Conservation (phyloP, 2,329 filamentous ascomycete genomes). For the Claviceps sorghi region DNA sequence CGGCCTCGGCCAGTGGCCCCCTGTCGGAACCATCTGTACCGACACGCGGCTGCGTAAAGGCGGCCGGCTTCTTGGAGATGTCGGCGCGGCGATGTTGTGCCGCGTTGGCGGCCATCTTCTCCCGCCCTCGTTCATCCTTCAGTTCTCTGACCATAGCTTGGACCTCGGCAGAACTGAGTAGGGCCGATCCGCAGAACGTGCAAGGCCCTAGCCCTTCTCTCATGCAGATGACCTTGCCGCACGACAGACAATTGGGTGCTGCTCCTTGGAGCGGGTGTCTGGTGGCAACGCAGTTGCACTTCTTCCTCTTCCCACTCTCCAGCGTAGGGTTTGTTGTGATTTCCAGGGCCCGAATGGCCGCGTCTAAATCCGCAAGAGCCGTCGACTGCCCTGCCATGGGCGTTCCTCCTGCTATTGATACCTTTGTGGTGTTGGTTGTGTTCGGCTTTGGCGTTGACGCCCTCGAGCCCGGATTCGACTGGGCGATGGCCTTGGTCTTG, state of each 20-base stretch:
- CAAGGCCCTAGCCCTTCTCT: conserved; percentile 90
- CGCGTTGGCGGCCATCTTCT: conserved; percentile 73
- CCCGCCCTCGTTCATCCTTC: conserved; percentile 70
- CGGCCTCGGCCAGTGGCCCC: conserved; percentile 36
- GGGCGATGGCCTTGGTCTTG: conserved; percentile 45
- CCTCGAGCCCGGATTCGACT: conserved; percentile 35
- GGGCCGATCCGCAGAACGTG: conserved; percentile 67
- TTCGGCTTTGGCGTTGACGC: conserved; percentile 40
- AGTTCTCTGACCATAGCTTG: conserved; percentile 76
- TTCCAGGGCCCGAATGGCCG: conserved; percentile 78
- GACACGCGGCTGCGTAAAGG: conserved; percentile 38
- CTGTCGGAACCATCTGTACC: conserved; percentile 15
- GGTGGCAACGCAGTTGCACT: conserved; percentile 78
- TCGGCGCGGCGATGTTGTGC: conserved; percentile 52
- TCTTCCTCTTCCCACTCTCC: conserved; percentile 38
- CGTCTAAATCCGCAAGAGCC: conserved; percentile 54
- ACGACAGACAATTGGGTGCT: conserved; percentile 81
- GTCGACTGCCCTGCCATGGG: conserved; percentile 73
- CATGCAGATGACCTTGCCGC: conserved; percentile 89
- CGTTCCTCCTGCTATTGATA: conserved; percentile 60
- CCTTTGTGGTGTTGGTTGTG: conserved; percentile 41
- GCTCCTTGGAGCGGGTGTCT: conserved; percentile 80
- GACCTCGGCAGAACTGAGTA: conserved; percentile 60
- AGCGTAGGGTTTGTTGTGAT: conserved; percentile 78
- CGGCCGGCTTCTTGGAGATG: conserved; percentile 43